A percentile compares a stretch with the other conserved stretches of the same genome.
phyloP scores from a whole-genome alignment of 1,284 basidiomycete genomes.

The Grifola frondosa region DNA sequence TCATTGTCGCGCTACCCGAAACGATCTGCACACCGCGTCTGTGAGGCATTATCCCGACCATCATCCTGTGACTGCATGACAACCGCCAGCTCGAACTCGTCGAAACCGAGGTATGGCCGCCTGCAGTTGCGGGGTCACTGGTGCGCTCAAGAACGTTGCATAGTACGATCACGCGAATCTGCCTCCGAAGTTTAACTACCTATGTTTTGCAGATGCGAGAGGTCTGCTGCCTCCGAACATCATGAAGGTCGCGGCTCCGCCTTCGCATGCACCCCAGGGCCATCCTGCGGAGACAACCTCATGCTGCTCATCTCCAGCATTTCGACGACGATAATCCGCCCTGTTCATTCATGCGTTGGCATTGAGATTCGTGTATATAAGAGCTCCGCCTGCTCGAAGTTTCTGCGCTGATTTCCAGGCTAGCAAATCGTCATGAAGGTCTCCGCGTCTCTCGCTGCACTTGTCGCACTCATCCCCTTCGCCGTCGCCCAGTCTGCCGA shows the following conservation, averaged over 20 bases:
- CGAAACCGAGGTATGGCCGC: too few species aligned
- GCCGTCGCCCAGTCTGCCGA: constrained; percentile 31
- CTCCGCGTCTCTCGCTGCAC: constrained; percentile 27
- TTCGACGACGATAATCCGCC: constrained; percentile 18
- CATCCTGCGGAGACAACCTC: too few species aligned
- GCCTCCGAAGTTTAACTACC: too few species aligned
- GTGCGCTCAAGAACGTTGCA: too few species aligned
- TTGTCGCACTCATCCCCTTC: constrained; percentile 29
- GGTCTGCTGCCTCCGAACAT: too few species aligned
- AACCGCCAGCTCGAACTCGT: too few species aligned
- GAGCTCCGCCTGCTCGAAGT: background rate
- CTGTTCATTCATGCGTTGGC: constrained; percentile 7
- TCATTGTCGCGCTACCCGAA: background rate
- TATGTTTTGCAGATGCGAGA: too few species aligned
- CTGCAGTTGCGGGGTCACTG: too few species aligned
- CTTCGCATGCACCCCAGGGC: background rate
- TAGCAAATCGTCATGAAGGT: constrained; percentile 25
- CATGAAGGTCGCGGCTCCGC: too few species aligned
- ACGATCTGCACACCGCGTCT: background rate
- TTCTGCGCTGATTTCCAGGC: background rate
- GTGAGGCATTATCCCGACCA: background rate
- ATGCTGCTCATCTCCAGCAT: constrained; percentile 4
- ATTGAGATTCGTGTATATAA: constrained; percentile 2
- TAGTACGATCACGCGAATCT: too few species aligned
- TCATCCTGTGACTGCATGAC: too few species aligned